These are phyloP conservation scores for Hypoxylon sp. DNA, from an alignment of 2,329 filamentous ascomycete species.

Conservation along the genomic window DNA sequence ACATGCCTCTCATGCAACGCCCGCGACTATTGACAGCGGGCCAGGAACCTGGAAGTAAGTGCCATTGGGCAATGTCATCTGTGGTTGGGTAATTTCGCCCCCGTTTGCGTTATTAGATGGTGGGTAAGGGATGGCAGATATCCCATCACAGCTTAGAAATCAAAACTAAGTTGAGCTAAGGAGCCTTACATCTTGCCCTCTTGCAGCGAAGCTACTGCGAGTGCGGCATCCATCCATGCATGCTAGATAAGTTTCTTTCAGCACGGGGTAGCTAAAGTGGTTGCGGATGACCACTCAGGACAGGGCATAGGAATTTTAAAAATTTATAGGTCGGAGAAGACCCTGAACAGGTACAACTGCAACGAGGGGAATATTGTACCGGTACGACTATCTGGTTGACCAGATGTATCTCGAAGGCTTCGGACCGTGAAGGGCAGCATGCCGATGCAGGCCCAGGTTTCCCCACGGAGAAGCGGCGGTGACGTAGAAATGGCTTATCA, in stretches of 20 bases:
- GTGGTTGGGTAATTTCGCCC: not conserved
- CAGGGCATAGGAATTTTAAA: not conserved
- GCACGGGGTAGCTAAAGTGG: not conserved
- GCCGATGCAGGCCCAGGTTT: not conserved
- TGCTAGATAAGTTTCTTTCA: not conserved
- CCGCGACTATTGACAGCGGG: constrained; percentile 1
- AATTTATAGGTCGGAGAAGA: not conserved
- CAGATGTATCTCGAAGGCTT: constrained; percentile 3
- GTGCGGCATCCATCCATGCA: not conserved
- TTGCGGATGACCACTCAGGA: not conserved
- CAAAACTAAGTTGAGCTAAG: not conserved
- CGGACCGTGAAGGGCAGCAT: not conserved
- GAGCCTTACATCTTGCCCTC: constrained; percentile 1
- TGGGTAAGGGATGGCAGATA: not conserved
- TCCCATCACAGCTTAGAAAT: not conserved
- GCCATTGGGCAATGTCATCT: not conserved
- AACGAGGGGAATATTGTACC: constrained; percentile 7
- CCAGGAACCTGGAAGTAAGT: constrained; percentile 4
- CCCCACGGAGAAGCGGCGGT: constrained; percentile 11
- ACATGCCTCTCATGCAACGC: not conserved
- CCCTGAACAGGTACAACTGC: constrained; percentile 1
- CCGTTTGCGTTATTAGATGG: not conserved
- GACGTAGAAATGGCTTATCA: not conserved
- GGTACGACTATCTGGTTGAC: not conserved
- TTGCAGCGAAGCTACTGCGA: constrained; percentile 3